Conservation (phyloP, 768 basidiomycete genomes). For the Hirschioporus abietinus region DNA sequence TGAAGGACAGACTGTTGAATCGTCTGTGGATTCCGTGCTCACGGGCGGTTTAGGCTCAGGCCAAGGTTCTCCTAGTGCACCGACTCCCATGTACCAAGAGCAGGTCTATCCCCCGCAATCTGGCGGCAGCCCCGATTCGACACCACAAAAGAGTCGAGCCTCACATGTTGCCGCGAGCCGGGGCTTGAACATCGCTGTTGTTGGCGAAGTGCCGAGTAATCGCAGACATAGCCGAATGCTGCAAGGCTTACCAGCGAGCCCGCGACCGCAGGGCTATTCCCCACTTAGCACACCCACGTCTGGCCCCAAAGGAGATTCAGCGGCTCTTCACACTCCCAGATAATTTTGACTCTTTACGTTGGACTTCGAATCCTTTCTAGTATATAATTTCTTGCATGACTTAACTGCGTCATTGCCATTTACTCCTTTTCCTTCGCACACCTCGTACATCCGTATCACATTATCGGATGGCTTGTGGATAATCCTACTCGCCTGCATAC, state of each 20-base stretch:
- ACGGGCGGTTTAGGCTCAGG: not conserved
- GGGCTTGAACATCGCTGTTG: constrained; percentile 62
- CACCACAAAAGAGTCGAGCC: constrained; percentile 42
- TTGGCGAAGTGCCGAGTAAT: constrained; percentile 47
- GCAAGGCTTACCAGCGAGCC: constrained; percentile 48
- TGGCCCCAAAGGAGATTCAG: not conserved
- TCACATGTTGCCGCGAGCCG: constrained; percentile 58
- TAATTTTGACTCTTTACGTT: not conserved
- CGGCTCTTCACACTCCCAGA: constrained; percentile 9
- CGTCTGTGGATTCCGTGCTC: constrained; percentile 25
- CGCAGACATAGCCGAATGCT: constrained; percentile 55
- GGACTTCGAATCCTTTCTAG: constrained; percentile 3
- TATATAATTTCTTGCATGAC: constrained; percentile 1
- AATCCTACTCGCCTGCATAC: not conserved
- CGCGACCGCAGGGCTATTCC: constrained; percentile 18
- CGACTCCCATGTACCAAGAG: constrained; percentile 20
- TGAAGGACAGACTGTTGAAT: constrained; percentile 32
- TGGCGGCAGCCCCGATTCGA: constrained; percentile 21
- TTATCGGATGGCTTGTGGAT: not conserved
- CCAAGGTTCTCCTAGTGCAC: not conserved
- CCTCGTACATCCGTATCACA: not conserved
- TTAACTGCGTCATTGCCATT: not conserved
- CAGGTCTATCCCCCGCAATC: constrained; percentile 31
- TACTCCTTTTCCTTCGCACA: not conserved
- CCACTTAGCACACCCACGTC: constrained; percentile 7